phyloP scores from a whole-genome alignment of 768 basidiomycete genomes.

The Filobasidium wieringae region DNA sequence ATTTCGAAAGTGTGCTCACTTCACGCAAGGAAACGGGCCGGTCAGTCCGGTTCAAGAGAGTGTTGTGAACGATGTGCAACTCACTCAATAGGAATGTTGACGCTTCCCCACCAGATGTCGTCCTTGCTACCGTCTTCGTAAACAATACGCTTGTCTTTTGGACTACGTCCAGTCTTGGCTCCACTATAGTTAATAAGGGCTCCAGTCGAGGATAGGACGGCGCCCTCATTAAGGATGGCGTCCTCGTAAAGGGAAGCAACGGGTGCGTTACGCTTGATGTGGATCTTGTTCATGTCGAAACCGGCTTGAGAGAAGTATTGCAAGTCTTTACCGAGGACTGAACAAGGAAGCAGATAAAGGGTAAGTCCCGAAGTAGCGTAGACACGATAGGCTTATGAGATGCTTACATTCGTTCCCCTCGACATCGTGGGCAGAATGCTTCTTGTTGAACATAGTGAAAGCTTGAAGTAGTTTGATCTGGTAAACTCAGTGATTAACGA shows the following conservation, averaged over 20 bases:
- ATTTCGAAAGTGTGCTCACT: conserved; percentile 84
- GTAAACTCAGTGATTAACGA: too few species aligned
- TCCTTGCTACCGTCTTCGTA: conserved; percentile 93
- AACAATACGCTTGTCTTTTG: conserved; percentile 99
- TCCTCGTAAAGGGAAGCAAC: conserved; percentile 85
- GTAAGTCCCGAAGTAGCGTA: too few species aligned
- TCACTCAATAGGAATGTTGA: conserved; percentile 94
- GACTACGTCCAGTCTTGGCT: conserved; percentile 94
- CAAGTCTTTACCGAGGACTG: conserved; percentile 84
- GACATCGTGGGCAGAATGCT: conserved; percentile 6
- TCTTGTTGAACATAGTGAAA: conserved; percentile 5
- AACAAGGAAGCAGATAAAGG: neutral
- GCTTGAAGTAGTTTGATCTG: neutral
- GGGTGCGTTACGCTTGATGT: conserved; percentile 51
- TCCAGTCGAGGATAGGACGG: conserved; percentile 89
- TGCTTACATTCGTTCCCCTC: conserved; percentile 8
- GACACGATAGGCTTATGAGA: neutral
- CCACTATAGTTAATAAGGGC: conserved; percentile 99
- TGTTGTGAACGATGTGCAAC: conserved; percentile 4
- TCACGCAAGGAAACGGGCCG: neutral
- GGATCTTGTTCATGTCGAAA: conserved; percentile 96
- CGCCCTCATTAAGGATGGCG: conserved; percentile 95
- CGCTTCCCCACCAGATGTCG: conserved; percentile 98
- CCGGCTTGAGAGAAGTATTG: conserved; percentile 98
- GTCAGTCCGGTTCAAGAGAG: neutral